Evolutionary conservation across 768 basidiomycete genomes (phyloP), one percentile per base, ranked within the genome.

Genomic region (Ramaria sp.): DNA sequence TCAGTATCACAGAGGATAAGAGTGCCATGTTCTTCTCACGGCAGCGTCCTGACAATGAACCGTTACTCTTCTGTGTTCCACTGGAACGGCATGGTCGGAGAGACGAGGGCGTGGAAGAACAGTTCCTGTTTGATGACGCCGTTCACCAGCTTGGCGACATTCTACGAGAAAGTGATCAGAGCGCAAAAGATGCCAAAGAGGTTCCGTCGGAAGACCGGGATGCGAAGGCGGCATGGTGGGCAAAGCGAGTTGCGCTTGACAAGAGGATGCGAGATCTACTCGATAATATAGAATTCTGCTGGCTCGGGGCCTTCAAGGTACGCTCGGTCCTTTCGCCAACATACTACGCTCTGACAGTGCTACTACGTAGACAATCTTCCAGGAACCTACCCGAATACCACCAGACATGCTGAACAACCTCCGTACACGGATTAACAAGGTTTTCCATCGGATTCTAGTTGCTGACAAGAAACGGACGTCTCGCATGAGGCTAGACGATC

Each of bases 281-380:
- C 32, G 79, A 81, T 59, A 90, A 84, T 59, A 83, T 99, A 42
- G 96, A 98, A 65, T 93, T 88, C 61, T 92, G 88, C 63, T 98
- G 96, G 96, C 74, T 99, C 2, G 95, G 96, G 1, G 92, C 86
- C 20, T 97, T 96, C 78, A 98, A 97, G 82, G 94, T 93, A 48
- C 32, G 73, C 61, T 3, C 24, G 39, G 20, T 53, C 8, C 55
- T 15, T 32, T 32, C 28, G 48, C 28, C 13, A 5, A 6, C 24
- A 24, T 49, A 57, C 15, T 41, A 8, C 44, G 36, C n/a, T 18
- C 37, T 53, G 32, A 55, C 48, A 43, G 37, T 53, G 13, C 47
- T 16, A 28, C 25, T n/a, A 1, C 27, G 22, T 45, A 86, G 87
- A 82, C 83, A 1, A 82, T 87, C 62, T 70, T 82, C 28, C 79